Conservation (phyloP, 75 land plant genomes). For the Selaginella tamariscina region DNA sequence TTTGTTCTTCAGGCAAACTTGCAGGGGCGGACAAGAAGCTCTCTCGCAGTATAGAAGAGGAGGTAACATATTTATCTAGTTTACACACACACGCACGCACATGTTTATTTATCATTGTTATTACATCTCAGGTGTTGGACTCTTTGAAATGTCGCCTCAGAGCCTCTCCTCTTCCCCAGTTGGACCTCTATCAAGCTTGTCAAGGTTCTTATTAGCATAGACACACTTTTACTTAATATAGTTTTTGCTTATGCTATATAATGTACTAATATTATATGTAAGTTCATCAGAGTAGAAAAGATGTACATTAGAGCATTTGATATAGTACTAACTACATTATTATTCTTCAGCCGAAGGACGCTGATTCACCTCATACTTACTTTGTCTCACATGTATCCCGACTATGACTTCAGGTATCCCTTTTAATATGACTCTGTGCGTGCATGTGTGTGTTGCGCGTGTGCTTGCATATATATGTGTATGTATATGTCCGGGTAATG, state of each 20-base stretch:
- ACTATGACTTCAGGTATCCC: constrained; percentile 88
- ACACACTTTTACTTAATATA: too few species aligned
- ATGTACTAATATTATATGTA: too few species aligned
- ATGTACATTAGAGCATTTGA: too few species aligned
- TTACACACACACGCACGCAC: not conserved
- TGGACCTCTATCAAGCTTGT: constrained; percentile 41
- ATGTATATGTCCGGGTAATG: too few species aligned
- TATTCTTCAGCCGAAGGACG: constrained; percentile 54
- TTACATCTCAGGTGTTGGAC: constrained; percentile 43
- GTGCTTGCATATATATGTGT: too few species aligned
- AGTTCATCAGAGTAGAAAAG: too few species aligned
- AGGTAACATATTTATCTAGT: constrained; percentile 32
- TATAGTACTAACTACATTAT: too few species aligned
- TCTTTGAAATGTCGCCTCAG: constrained; percentile 42
- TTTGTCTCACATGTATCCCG: constrained; percentile 70
- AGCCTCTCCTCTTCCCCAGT: constrained; percentile 45
- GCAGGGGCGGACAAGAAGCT: constrained; percentile 50
- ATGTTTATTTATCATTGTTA: not conserved
- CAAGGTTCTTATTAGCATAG: too few species aligned
- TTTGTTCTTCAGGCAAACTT: constrained; percentile 78
- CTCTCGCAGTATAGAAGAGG: constrained; percentile 65
- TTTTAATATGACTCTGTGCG: not conserved
- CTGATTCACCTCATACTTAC: constrained; percentile 64
- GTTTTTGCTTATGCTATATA: not conserved
- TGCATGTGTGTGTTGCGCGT: too few species aligned